These are phyloP conservation scores for Grosmannia huntii DNA, from an alignment of 2,329 filamentous ascomycete genomes.

Conservation along the genomic window DNA sequence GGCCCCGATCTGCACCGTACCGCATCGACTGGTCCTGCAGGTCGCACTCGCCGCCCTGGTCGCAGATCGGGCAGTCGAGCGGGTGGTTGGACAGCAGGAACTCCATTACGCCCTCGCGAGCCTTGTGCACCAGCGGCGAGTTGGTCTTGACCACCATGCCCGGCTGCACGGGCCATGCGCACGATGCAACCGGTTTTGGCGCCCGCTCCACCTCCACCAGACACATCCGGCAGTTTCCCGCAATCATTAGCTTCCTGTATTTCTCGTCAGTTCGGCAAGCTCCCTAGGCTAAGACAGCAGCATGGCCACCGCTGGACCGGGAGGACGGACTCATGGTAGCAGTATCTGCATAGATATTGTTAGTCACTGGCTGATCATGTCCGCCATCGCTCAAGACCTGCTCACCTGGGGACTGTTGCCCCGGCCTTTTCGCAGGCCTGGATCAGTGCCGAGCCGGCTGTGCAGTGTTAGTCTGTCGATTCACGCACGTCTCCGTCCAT, in stretches of 20 bases:
- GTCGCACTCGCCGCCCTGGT: conserved; percentile 98
- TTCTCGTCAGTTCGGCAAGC: background rate
- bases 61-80: conserved; percentile 92
- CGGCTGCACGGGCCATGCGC: conserved; percentile 95
- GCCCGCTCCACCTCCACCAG: conserved; percentile 94
- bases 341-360: conserved; percentile 54
- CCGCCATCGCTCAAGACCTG: conserved; percentile 8
- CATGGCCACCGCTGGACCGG: background rate
- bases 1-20: conserved; percentile 88
- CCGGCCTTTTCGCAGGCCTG: conserved; percentile 99
- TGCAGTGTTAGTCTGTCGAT: conserved; percentile 15
- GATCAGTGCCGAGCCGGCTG: conserved; percentile 92
- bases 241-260: conserved; percentile 86
- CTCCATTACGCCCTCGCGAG: conserved; percentile 97
- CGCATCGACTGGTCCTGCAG: conserved; percentile 99
- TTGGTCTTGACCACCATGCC: conserved; percentile 99
- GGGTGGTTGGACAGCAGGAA: conserved; percentile 95
- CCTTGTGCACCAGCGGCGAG: conserved; percentile 92
- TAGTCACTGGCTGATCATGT: conserved; percentile 13
- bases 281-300: background rate
- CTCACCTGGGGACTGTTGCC: conserved; percentile 70
- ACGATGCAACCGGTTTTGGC: conserved; percentile 95
- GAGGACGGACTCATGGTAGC: conserved; percentile 71
- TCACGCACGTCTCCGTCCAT: background rate
- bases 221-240: conserved; percentile 99